Evolutionary conservation across 164 flowering plant species (phyloP), one percentile per base, ranked within the genome.

Genomic region (Santalum album): DNA sequence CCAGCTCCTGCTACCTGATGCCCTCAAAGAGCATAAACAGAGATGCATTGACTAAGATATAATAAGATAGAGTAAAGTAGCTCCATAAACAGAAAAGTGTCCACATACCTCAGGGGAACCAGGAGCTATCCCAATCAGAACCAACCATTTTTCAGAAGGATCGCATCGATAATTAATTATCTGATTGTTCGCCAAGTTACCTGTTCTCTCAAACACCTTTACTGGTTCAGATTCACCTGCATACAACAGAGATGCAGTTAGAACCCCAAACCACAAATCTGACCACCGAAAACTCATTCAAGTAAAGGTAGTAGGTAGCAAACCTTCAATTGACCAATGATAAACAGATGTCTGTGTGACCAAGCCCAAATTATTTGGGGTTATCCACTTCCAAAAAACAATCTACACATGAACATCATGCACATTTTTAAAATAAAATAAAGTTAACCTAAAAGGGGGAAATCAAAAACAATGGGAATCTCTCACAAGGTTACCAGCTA

Each of bases 371-470:
- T 79, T 69, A 63, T 84, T 90, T 27, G 83, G 86, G 17, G 85
- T 72, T 54, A 90, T 87, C 99, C 99, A 94, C 69, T 94, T 94
- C 99, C 99, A 94, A 66, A 94, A 94, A 35, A 81, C 95, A 71
- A 94, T 75, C 99, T 94, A 53, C 16, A 42, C 25, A 56, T 23
- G n/a, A 57, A 53, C 35, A 24, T 47, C 62, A 11, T 14, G 6
- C 6, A 34, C n/a, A n/a, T n/a, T n/a, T n/a, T n/a, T n/a, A n/a
- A 16, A 46, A 53, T 65, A 14, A 26, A 23, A 25, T 32, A 34
- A 40, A 3, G 14, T 45, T 29, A n/a, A n/a, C n/a, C n/a, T n/a
- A n/a, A n/a, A n/a, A n/a, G n/a, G n/a, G n/a, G n/a, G n/a, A n/a
- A n/a, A n/a, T n/a, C n/a, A n/a, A n/a, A n/a, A n/a, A n/a, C n/a